Evolutionary conservation across 2,329 filamentous ascomycete species (phyloP).

Genomic region (Sclerotinia borealis): DNA sequence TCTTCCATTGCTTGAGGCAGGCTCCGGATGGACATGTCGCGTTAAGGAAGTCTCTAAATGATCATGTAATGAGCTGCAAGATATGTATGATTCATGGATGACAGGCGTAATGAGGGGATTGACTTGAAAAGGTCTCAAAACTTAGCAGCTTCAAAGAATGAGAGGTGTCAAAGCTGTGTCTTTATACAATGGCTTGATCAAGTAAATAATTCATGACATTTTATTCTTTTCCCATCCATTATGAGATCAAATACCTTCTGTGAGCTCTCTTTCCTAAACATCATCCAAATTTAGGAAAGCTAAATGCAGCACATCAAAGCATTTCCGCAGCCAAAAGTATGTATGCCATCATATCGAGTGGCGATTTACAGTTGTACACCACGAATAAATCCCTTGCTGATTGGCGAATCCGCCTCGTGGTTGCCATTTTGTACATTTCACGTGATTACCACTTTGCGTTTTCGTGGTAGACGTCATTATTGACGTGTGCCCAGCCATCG

Average conservation of each 20-base stretch:
- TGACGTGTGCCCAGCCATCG: constrained; percentile 1
- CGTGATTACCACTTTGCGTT: constrained; percentile 5
- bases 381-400: neutral
- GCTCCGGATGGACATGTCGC: constrained; percentile 86
- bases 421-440: neutral
- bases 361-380: neutral
- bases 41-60: constrained; percentile 66
- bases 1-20: constrained; percentile 73
- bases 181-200: neutral
- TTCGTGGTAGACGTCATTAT: neutral
- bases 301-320: neutral
- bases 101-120: constrained; percentile 1
- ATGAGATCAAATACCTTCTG: neutral
- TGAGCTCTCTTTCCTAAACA: neutral
- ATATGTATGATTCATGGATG: constrained; percentile 11
- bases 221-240: neutral
- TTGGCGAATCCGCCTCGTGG: neutral
- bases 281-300: neutral
- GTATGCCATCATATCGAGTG: neutral
- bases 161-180: neutral
- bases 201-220: constrained; percentile 6
- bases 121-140: neutral
- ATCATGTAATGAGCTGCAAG: constrained; percentile 6
- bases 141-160: no score
- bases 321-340: neutral